A percentile compares a stretch with the other conserved stretches of the same genome.
phyloP scores from a whole-genome alignment of 305 asterid species.

The Nicotiana rustica region DNA sequence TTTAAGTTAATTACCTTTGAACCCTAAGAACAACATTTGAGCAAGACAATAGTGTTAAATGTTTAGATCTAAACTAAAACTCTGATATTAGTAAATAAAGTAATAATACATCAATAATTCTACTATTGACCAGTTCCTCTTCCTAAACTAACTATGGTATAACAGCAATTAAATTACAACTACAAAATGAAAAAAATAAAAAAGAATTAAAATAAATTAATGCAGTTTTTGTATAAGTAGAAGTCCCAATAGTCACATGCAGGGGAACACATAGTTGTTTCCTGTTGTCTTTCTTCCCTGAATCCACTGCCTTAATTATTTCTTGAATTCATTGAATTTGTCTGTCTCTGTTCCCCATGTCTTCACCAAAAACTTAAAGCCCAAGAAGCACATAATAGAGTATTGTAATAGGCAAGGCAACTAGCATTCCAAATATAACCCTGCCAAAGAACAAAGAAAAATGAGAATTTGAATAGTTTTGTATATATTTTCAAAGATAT shows the following conservation, averaged over 20 bases:
- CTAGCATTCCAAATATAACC: slow-evolving; percentile 87
- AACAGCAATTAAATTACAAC: too few relatives aligned
- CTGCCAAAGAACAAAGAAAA: slow-evolving; percentile 50
- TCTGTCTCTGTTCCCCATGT: slow-evolving; percentile 36
- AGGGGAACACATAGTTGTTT: slow-evolving; percentile 36
- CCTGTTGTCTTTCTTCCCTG: slow-evolving; percentile 40
- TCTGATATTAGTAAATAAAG: too few relatives aligned
- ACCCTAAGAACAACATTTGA: too few relatives aligned
- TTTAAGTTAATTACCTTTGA: too few relatives aligned
- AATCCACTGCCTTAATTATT: slow-evolving; percentile 32
- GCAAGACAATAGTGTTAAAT: too few relatives aligned
- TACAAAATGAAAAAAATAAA: background rate
- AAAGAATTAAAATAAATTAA: slow-evolving; percentile 18
- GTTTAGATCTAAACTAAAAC: too few relatives aligned
- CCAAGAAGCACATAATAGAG: slow-evolving; percentile 86
- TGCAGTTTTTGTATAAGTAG: slow-evolving; percentile 28
- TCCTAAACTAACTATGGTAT: too few relatives aligned
- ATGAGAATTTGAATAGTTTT: background rate
- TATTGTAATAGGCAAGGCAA: slow-evolving; percentile 84
- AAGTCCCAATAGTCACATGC: slow-evolving; percentile 42
- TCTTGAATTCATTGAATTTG: slow-evolving; percentile 52
- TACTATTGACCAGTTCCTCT: too few relatives aligned
- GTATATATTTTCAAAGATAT: background rate
- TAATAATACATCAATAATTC: too few relatives aligned
- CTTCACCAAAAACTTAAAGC: slow-evolving; percentile 49